phyloP scores from a whole-genome alignment of 495 filamentous ascomycete species.

The Podospora appendiculata region DNA sequence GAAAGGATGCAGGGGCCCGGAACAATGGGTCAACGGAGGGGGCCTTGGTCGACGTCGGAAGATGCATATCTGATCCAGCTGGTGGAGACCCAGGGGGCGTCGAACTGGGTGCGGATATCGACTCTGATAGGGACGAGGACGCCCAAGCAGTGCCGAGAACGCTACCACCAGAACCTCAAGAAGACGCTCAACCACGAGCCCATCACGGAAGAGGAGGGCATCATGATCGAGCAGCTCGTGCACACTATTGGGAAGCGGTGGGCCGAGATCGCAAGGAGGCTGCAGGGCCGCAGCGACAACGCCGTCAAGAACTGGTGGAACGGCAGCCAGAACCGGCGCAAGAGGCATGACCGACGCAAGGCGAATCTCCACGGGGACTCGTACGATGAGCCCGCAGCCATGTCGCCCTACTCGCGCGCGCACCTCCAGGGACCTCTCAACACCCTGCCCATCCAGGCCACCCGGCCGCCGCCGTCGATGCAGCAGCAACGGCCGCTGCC shows the following conservation, averaged over 20 bases:
- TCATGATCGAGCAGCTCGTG: slow-evolving; percentile 74
- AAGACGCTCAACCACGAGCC: slow-evolving; percentile 83
- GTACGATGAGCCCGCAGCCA: slow-evolving; percentile 1
- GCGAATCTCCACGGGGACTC: background rate
- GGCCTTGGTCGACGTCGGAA: slow-evolving; percentile 83
- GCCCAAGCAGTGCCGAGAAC: slow-evolving; percentile 92
- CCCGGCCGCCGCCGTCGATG: slow-evolving; percentile 1
- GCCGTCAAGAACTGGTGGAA: slow-evolving; percentile 99
- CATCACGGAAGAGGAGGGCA: slow-evolving; percentile 84
- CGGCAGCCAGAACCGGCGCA: slow-evolving; percentile 77
- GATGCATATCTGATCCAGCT: slow-evolving; percentile 65
- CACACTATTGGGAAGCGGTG: slow-evolving; percentile 79
- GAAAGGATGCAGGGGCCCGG: no score
- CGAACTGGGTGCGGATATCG: slow-evolving; percentile 92
- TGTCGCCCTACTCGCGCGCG: background rate
- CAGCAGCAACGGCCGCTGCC: slow-evolving; percentile 1
- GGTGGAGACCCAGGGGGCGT: slow-evolving; percentile 66
- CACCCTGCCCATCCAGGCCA: slow-evolving; percentile 1
- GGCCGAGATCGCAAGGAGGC: slow-evolving; percentile 86
- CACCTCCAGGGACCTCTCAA: no score
- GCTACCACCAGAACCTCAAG: slow-evolving; percentile 94
- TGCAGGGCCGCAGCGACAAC: slow-evolving; percentile 91
- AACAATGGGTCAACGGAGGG: slow-evolving; percentile 25
- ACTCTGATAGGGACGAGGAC: slow-evolving; percentile 67
- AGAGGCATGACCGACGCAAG: slow-evolving; percentile 21